Evolutionary conservation across 305 asterid species (phyloP).

Genomic region (Fraxinus dipetala): DNA sequence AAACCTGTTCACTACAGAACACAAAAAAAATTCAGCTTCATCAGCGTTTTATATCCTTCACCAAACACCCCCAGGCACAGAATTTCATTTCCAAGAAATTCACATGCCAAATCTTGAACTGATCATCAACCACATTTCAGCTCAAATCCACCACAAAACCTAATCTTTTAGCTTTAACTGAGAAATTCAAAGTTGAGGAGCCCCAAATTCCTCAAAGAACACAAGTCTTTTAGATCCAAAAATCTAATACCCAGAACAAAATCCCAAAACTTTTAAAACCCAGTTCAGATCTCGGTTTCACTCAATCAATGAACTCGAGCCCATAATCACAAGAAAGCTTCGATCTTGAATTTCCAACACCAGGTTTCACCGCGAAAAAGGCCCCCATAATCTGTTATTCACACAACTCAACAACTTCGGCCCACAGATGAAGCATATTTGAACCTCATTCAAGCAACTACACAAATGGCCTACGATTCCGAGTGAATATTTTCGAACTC

Average conservation of each 20-base stretch:
- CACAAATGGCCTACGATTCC: constrained; percentile 3
- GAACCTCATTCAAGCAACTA: constrained; percentile 2
- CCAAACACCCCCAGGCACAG: constrained; percentile 23
- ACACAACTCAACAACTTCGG: constrained; percentile 15
- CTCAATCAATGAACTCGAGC: not conserved
- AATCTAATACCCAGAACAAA: not conserved
- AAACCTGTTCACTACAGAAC: constrained; percentile 38
- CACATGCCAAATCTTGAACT: constrained; percentile 16
- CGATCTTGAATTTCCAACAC: constrained; percentile 19
- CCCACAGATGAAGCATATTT: constrained; percentile 16
- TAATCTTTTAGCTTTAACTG: constrained; percentile 6
- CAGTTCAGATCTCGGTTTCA: constrained; percentile 37
- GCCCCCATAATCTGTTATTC: not conserved
- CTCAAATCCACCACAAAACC: not conserved
- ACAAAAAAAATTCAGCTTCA: constrained; percentile 35
- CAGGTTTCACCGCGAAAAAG: not conserved
- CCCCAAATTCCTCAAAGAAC: not conserved
- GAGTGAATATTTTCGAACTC: constrained; percentile 13
- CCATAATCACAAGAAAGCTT: not conserved
- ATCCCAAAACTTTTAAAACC: constrained; percentile 1
- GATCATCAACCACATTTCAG: constrained; percentile 25
- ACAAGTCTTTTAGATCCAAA: not conserved
- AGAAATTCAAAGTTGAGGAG: not conserved
- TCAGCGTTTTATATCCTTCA: constrained; percentile 28
- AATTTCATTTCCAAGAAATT: constrained; percentile 23